phyloP scores from a whole-genome alignment of 106 monocot species.

The Xerophyta viscosa region DNA sequence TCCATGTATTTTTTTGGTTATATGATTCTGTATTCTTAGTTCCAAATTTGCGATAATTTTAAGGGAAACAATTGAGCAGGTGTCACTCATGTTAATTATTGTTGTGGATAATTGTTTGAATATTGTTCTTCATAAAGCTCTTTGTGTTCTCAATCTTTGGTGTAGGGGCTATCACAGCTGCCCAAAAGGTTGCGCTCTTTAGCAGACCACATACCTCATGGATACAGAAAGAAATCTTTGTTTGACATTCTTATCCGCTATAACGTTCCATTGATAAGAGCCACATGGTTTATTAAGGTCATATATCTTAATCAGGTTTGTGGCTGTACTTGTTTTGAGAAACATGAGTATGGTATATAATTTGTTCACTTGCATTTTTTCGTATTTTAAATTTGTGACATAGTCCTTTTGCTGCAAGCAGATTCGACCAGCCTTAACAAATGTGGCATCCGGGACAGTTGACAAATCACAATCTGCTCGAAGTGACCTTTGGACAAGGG shows the following conservation, averaged over 20 bases:
- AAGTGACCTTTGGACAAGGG: slow-evolving; percentile 83
- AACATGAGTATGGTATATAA: too few relatives aligned
- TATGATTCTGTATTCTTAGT: too few relatives aligned
- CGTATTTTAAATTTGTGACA: not conserved
- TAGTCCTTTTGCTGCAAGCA: slow-evolving; percentile 7
- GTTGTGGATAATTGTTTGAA: too few relatives aligned
- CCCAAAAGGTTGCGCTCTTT: slow-evolving; percentile 71
- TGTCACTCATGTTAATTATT: too few relatives aligned
- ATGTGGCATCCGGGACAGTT: slow-evolving; percentile 39
- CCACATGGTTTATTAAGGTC: slow-evolving; percentile 98
- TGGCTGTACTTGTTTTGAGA: too few relatives aligned
- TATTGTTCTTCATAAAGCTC: too few relatives aligned
- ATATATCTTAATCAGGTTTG: slow-evolving; percentile 95
- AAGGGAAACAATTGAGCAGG: too few relatives aligned
- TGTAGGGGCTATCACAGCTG: slow-evolving; percentile 75
- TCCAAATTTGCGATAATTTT: too few relatives aligned
- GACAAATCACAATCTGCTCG: slow-evolving; percentile 72
- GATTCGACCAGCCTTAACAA: slow-evolving; percentile 42
- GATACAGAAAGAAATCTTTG: slow-evolving; percentile 80
- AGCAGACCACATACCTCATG: slow-evolving; percentile 93
- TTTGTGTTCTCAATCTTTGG: not conserved
- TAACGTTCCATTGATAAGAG: slow-evolving; percentile 81
- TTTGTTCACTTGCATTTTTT: not conserved
- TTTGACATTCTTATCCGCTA: slow-evolving; percentile 87
- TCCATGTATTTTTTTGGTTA: too few relatives aligned